Evolutionary conservation across 2,329 filamentous ascomycete genomes (phyloP), one percentile per base, ranked within the genome.

Genomic region (Fusarium tuaranense): DNA sequence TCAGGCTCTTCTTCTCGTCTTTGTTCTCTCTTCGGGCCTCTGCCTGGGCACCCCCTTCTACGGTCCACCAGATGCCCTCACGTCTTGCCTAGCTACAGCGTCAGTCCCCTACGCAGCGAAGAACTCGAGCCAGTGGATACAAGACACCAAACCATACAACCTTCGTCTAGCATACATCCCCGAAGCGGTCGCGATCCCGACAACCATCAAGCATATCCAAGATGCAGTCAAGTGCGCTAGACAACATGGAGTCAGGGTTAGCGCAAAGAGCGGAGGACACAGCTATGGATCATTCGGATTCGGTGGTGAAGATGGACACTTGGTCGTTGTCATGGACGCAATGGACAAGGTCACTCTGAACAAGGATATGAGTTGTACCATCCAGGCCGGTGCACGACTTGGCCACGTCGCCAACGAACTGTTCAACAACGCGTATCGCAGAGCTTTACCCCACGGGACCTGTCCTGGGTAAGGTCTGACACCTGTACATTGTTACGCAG

Each of bases 251-350:
- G 79, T 87, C 30, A 86, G 88, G 58, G 86, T 90, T 4, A 87
- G 88, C 51, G 82, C 88, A 4, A 86, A 85, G 69, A 83, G 84
- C 41, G 88, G 88, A 14, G 88, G 88, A 0, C 88, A 90, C 75
- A 87, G 85, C 46, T 90, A 88, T 78, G 88, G 82, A 0, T 88
- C 87, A 44, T 87, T 85, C 65, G 86, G 86, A 69, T 81, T 81
- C 13, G 84, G 84, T 1, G 85, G 85, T 4, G 79, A 81, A 25
- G 80, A 86, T 70, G 84, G 85, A 1, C 82, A 82, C 14, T 75
- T 87, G 18, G 80, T 86, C 16, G 75, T 87, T 34, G 81, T 84
- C 53, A 70, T 87, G 32, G 81, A 85, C 39, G 78, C 79, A 5
- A 83, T 86, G 79, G 78, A 83, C n/a, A 70, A 70, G 5, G 79